Conservation (phyloP, 2,329 filamentous ascomycete species). For the Alternaria arborescens region DNA sequence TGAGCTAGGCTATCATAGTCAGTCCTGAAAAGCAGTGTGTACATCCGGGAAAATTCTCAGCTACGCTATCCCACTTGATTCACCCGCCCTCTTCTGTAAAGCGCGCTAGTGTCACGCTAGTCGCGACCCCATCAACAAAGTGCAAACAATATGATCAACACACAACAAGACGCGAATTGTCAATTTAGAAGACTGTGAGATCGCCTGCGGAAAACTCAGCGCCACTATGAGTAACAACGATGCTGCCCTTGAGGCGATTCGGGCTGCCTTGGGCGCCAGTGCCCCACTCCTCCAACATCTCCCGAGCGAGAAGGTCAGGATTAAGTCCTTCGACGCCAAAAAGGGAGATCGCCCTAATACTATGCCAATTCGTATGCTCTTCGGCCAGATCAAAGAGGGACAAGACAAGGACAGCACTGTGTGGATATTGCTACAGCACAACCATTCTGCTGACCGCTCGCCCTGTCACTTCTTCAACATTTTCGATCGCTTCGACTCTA, state of each 20-base stretch:
- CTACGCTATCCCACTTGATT: not conserved
- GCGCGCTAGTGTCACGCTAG: constrained; percentile 1
- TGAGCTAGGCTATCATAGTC: not conserved
- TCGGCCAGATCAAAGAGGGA: not conserved
- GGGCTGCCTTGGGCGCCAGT: not conserved
- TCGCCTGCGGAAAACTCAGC: not conserved
- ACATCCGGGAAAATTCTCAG: not conserved
- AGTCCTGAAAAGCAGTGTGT: not conserved
- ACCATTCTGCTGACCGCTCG: not conserved
- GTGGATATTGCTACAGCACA: not conserved
- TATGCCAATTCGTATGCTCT: not conserved
- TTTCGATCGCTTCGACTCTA: not conserved
- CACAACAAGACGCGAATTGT: not conserved
- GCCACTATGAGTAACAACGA: not conserved
- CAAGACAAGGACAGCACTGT: not conserved
- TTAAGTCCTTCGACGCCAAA: not conserved
- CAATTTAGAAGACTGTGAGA: not conserved
- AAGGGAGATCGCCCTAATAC: not conserved
- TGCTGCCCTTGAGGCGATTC: not conserved
- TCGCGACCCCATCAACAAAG: not conserved
- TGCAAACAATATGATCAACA: not conserved
- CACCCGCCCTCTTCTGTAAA: not conserved
- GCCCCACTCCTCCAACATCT: not conserved
- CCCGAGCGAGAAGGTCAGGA: not conserved
- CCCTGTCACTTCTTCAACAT: not conserved